Base-by-base conservation (phyloP, 495 filamentous ascomycete genomes). In the Thermothielavioides terrestris region DNA sequence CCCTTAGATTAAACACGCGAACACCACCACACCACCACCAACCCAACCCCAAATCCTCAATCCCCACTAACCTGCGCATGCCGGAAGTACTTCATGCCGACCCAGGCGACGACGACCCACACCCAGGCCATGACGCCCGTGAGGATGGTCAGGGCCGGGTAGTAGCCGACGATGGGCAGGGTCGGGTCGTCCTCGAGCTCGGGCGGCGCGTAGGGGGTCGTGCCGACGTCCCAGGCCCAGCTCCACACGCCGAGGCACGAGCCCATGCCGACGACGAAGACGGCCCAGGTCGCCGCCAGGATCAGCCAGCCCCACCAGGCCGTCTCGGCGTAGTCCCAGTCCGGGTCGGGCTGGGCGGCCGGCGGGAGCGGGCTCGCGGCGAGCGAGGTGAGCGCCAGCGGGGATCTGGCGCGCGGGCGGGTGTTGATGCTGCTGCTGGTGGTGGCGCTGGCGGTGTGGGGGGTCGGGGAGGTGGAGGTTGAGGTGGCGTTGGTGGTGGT, bases 191-290 rank as follows among this genome's bases (percentile, higher is more conserved):
- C 88, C 63, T 95, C 88, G 35, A 95, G 73, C 65, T 95, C 90
- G 6, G 89, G 86, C 30, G 92, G 90, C 46, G 89, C 90, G 62
- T 94, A 90, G 0, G 89, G 89, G 15, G 88, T 95, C 62, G 89
- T 88, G n/a, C 89, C 90, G 6, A 96, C 91, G 71, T 96, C 92
- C 92, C 92, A 97, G 0, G 92, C 91, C 92, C 92, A 98, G 64
- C 82, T 92, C 92, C 92, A 98, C n/a, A 96, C 82, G n/a, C 83
- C 92, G 14, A 95, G 77, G 62, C 89, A 95, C 32, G 84, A 89
- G 25, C 92, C 92, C 83, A 97, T 96, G 22, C 92, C 92, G 1
- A 89, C 80, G 25, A 96, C 88, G 62, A 97, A 95, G 22, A 95
- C 88, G 22, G 90, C 64, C 92, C 92, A 98, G 1, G 92, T 98